Evolutionary conservation across 1,139 yeast species (phyloP).

Genomic region (Geotrichum bryndzae): DNA sequence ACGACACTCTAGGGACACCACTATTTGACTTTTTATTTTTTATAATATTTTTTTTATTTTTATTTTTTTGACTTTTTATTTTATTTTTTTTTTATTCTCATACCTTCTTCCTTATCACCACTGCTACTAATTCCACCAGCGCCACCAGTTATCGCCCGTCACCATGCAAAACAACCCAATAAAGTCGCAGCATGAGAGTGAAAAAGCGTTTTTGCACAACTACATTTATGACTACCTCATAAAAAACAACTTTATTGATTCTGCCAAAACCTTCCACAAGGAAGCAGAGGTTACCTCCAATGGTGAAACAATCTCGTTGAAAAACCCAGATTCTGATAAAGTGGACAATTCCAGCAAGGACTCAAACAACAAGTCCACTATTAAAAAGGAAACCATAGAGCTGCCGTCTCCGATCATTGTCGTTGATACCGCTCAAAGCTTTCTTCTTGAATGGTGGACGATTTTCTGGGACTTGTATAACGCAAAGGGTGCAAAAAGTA

Average conservation of each 20-base stretch:
- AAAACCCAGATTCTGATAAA: constrained; percentile 6
- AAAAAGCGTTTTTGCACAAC: constrained; percentile 66
- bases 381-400: constrained; percentile 10
- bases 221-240: constrained; percentile 81
- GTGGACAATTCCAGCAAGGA: not conserved
- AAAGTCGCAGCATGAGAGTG: constrained; percentile 13
- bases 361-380: constrained; percentile 6
- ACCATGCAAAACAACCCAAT: not conserved
- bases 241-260: constrained; percentile 63
- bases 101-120: too few species aligned
- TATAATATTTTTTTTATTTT: too few species aligned
- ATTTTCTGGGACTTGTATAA: constrained; percentile 91
- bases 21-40: too few species aligned
- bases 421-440: constrained; percentile 74
- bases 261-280: constrained; percentile 65
- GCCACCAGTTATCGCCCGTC: not conserved
- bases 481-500: constrained; percentile 53
- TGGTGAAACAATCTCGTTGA: constrained; percentile 13
- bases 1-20: too few species aligned
- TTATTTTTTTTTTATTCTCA: not conserved
- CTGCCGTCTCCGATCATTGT: constrained; percentile 27
- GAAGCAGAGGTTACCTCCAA: constrained; percentile 52
- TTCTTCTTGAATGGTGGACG: constrained; percentile 92
- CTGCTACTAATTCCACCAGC: not conserved
- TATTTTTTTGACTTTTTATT: not conserved